A percentile compares a stretch with the other conserved stretches of the same genome.
phyloP scores from a whole-genome alignment of 23 red algal genomes.

The Porphyridium purpureum region DNA sequence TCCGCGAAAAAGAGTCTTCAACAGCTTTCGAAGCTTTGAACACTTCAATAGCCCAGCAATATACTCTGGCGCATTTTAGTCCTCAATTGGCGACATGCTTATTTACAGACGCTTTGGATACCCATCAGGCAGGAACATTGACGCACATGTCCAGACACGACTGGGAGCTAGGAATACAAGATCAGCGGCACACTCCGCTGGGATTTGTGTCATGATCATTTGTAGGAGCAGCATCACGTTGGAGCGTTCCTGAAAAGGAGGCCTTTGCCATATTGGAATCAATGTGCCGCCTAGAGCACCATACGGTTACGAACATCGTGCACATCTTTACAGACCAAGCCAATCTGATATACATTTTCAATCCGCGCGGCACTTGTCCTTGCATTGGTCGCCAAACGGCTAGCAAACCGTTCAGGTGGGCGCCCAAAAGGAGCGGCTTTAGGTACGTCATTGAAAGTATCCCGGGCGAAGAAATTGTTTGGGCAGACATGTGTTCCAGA shows the following conservation, averaged over 20 bases:
- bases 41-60: not conserved
- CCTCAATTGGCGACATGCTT: not conserved
- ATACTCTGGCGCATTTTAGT: not conserved
- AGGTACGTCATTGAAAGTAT: slow-evolving; percentile 1
- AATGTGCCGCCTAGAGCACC: slow-evolving; percentile 2
- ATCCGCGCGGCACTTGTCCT: not conserved
- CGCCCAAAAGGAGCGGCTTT: slow-evolving; percentile 1
- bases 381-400: not conserved
- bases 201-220: slow-evolving; percentile 1
- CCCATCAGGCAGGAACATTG: slow-evolving; percentile 1
- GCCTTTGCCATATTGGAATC: slow-evolving; percentile 1
- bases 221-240: not conserved
- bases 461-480: not conserved
- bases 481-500: slow-evolving; percentile 2
- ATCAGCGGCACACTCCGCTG: not conserved
- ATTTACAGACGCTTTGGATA: slow-evolving; percentile 6
- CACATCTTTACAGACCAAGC: not conserved
- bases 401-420: slow-evolving; percentile 2
- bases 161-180: not conserved
- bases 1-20: not conserved
- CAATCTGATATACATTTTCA: slow-evolving; percentile 9
- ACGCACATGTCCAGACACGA: not conserved
- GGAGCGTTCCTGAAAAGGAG: not conserved
- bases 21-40: not conserved
- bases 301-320: not conserved